Percentiles rank a stretch among this genome's conserved stretches.
Conservation (phyloP, 2,329 filamentous ascomycete species). For the Onygenales sp. region DNA sequence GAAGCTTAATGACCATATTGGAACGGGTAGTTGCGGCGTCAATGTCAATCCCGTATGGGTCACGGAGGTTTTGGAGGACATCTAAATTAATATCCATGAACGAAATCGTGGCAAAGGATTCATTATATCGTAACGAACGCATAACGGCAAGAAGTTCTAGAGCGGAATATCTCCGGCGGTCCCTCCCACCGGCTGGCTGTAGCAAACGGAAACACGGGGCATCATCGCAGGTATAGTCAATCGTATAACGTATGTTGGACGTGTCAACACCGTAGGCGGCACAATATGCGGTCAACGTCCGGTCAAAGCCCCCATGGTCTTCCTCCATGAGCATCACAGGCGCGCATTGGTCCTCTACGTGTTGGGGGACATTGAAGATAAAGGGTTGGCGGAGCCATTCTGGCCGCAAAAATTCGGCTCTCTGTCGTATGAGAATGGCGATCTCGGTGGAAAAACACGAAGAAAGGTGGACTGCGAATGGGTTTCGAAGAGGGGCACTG, state of each 20-base stretch:
- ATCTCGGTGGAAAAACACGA: conserved; percentile 57
- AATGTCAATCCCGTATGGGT: conserved; percentile 52
- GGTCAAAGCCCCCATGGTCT: conserved; percentile 55
- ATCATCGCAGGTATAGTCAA: conserved; percentile 55
- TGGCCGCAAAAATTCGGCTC: conserved; percentile 55
- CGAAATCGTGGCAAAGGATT: conserved; percentile 58
- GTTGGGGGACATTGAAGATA: conserved; percentile 50
- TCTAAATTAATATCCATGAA: conserved; percentile 58
- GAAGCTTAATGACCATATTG: conserved; percentile 44
- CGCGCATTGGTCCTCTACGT: conserved; percentile 42
- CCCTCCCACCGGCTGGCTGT: conserved; percentile 41
- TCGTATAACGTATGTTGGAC: conserved; percentile 55
- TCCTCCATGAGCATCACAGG: conserved; percentile 42
- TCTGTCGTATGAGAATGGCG: conserved; percentile 50
- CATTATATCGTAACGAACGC: conserved; percentile 60
- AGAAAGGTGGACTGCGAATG: conserved; percentile 51
- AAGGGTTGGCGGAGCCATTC: conserved; percentile 57
- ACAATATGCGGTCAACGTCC: conserved; percentile 60
- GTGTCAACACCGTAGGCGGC: conserved; percentile 59
- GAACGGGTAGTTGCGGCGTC: conserved; percentile 53
- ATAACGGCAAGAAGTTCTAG: conserved; percentile 62
- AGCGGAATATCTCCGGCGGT: conserved; percentile 46
- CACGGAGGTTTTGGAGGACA: conserved; percentile 51
- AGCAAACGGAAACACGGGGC: conserved; percentile 57
- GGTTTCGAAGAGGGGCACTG: conserved; percentile 46